Evolutionary conservation across 2,329 filamentous ascomycete species (phyloP), one percentile per base, ranked within the genome.

Genomic region (Stagonosporopsis cucurbitacearum): DNA sequence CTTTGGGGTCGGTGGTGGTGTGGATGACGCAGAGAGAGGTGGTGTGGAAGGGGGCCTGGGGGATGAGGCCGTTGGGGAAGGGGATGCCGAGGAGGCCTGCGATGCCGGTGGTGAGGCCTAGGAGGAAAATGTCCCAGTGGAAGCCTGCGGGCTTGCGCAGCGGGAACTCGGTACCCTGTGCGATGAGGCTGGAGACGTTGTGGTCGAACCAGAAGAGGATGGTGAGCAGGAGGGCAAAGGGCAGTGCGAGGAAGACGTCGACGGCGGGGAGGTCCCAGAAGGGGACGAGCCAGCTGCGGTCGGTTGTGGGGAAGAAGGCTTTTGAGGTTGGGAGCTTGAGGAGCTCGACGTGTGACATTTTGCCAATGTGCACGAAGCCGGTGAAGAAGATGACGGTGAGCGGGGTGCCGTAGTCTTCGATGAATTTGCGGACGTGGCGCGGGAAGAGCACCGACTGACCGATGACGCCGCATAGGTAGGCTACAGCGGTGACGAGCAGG

Each of bases 171-270:
- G 79, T 80, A 13, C 81, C 82, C 69, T 86, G 84, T 0, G 83
- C 83, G 9, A 80, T 84, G 28, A 86, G 75, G 22, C 80, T 83
- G 57, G 81, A 83, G 47, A 85, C 68, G 48, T 95, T 96, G 69
- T 96, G 92, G 69, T 96, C 92, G 72, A 95, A 96, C 79, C 89
- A 96, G 72, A 96, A 96, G 4, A 96, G 78, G 20, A 96, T 87
- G 0, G 92, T 96, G 15, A 96, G 80, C 1, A 96, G 79, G 30
- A 96, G 69, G 0, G 91, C 92, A 77, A 96, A 96, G 0, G 92
- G 92, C n/a, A 96, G 84, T 1, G 92, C 92, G 39, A 92, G 80
- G 70, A 96, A 96, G 6, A 95, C 82, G 53, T 96, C 88, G 0
- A 82, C 83, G 6, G 89, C 85, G 41, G 79, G 79, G 50, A 96